Base-by-base conservation (phyloP, 495 filamentous ascomycete species). In the Staphylotrichum longicolle region DNA sequence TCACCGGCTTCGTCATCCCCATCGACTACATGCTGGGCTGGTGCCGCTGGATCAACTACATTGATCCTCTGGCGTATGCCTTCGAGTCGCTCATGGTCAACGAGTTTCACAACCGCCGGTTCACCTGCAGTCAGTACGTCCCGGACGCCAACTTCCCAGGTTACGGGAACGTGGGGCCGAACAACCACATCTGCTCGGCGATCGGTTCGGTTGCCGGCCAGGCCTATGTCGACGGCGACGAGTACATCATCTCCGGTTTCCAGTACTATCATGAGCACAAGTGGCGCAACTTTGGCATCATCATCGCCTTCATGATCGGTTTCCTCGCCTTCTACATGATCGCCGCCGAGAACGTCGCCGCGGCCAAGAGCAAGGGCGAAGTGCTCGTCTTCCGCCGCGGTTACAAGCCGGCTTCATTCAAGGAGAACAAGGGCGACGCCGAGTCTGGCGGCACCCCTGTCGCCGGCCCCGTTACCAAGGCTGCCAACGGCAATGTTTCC, bases 41-140 rank as follows among this genome's bases (percentile, higher is more conserved):
- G 88, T 90, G 89, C 65, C 81, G 89, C 37, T 96, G 93, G 93
- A 77, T 97, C 41, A 90, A 91, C 64, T 96, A 91, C 63, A 71
- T 96, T 11, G 87, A 96, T 63, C 91, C 91, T 5, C 84, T 97
- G 45, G 86, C 84, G 1, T 97, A 96, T 64, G 85, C 88, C 1
- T 97, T 96, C 68, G 92, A 97, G 73, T 79, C 86, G 3, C 74
- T 97, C 10, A 90, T 97, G 86, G 85, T 95, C 65, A 97, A 97
- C 68, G 92, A 96, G 72, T 97, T 94, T 70, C 79, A 83, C 63
- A 71, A 75, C 39, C 84, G 88, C 5, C 60, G 82, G 0, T 93
- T 90, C 64, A 12, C 34, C 0, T 97, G 92, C 68, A 75, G 80
- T 1, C 46, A 61, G 6, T 88, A 82, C 60, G 78, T 93, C 3